Conservation (phyloP, 179 eudicot genomes). For the Beta lomatogona region DNA sequence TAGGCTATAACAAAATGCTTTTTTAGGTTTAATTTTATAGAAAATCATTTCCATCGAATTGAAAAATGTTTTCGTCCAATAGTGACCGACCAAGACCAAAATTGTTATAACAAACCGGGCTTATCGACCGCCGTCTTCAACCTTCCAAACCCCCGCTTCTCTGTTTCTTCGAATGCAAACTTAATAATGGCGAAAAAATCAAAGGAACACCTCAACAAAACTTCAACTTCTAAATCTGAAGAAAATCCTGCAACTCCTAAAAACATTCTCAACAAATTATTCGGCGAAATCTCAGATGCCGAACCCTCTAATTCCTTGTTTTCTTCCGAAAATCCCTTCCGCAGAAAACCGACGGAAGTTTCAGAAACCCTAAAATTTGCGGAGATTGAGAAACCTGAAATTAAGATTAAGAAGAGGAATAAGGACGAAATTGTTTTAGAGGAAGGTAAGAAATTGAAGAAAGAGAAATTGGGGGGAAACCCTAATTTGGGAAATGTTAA, state of each 20-base stretch:
- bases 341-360: constrained; percentile 40
- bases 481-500: constrained; percentile 5
- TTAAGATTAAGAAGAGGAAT: constrained; percentile 36
- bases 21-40: too few relatives aligned
- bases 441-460: constrained; percentile 28
- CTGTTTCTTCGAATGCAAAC: background rate
- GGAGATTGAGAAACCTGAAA: constrained; percentile 15
- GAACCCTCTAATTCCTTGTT: constrained; percentile 41
- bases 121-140: constrained; percentile 16
- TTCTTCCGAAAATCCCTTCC: constrained; percentile 60
- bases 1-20: too few relatives aligned
- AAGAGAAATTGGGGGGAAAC: constrained; percentile 27
- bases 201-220: constrained; percentile 31
- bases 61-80: too few relatives aligned
- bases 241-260: constrained; percentile 19
- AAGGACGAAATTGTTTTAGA: constrained; percentile 22
- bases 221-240: constrained; percentile 15
- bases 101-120: background rate
- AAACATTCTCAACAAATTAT: constrained; percentile 46
- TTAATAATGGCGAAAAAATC: constrained; percentile 60
- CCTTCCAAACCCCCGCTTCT: background rate
- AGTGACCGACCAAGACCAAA: too few relatives aligned
- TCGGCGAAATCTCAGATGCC: constrained; percentile 42
- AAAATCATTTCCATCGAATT: too few relatives aligned
- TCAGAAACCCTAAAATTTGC: constrained; percentile 23